Evolutionary conservation across 805 yeast genomes (phyloP).

Genomic region (Pichia eremophila): DNA sequence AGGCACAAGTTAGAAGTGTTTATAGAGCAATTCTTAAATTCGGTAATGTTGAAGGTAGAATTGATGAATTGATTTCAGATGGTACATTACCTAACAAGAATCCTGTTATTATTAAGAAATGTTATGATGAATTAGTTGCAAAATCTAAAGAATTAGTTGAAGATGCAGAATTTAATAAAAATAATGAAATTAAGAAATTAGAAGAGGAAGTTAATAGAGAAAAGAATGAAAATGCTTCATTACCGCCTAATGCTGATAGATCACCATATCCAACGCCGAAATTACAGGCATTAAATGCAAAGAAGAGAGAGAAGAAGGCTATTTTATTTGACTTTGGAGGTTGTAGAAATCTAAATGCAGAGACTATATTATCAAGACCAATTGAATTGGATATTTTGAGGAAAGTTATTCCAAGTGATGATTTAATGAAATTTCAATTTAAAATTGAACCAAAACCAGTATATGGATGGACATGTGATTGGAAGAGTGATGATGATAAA

Average conservation of each 20-base stretch:
- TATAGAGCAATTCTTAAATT: conserved; percentile 73
- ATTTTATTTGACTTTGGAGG: conserved; percentile 81
- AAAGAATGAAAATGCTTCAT: conserved; percentile 29
- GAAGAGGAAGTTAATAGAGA: conserved; percentile 53
- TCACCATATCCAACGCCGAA: conserved; percentile 24
- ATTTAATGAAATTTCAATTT: conserved; percentile 53
- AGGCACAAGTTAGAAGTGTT: conserved; percentile 76
- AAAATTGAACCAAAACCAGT: conserved; percentile 66
- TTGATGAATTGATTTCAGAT: conserved; percentile 84
- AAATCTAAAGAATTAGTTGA: conserved; percentile 52
- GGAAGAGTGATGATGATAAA: conserved; percentile 80
- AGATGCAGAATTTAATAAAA: conserved; percentile 57
- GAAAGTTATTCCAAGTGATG: conserved; percentile 40
- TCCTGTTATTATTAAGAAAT: conserved; percentile 65
- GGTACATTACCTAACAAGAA: conserved; percentile 82
- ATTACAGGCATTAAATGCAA: conserved; percentile 32
- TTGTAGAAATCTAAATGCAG: conserved; percentile 87
- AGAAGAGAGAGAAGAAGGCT: conserved; percentile 81
- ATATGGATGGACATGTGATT: conserved; percentile 82
- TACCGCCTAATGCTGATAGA: conserved; percentile 23
- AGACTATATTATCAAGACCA: conserved; percentile 72
- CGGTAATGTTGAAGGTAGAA: conserved; percentile 68
- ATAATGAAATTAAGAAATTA: conserved; percentile 42
- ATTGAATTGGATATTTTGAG: conserved; percentile 67
- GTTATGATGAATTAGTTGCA: conserved; percentile 63